Conservation (phyloP, 2,329 filamentous ascomycete species). For the Periglandula ipomoeae region DNA sequence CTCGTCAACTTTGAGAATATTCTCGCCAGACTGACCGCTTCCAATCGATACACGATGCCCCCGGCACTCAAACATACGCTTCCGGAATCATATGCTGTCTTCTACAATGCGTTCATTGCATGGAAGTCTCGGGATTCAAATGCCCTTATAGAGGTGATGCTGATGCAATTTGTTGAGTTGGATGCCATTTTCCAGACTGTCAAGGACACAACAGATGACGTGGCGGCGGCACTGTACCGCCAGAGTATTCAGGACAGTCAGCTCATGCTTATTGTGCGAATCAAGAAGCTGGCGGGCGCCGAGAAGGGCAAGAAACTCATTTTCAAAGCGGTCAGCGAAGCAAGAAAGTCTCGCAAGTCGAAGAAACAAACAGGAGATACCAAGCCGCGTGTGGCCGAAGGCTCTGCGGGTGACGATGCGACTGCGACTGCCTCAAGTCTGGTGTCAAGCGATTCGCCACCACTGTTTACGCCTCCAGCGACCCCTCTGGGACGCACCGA, state of each 20-base stretch:
- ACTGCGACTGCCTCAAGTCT: conserved; percentile 25
- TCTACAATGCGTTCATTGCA: conserved; percentile 69
- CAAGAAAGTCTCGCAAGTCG: conserved; percentile 52
- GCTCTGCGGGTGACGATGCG: conserved; percentile 27
- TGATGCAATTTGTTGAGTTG: conserved; percentile 77
- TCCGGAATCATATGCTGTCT: conserved; percentile 61
- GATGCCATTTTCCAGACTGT: conserved; percentile 79
- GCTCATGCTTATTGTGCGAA: conserved; percentile 66
- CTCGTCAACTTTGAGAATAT: conserved; percentile 71
- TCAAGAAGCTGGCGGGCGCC: conserved; percentile 66
- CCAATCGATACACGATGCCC: conserved; percentile 59
- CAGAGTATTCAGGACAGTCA: conserved; percentile 77
- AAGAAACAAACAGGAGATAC: conserved; percentile 62
- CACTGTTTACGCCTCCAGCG: conserved; percentile 40
- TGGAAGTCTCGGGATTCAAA: conserved; percentile 78
- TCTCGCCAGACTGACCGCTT: conserved; percentile 53
- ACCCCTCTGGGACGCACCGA: conserved; percentile 35
- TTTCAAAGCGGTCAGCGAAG: conserved; percentile 64
- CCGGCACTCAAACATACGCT: conserved; percentile 53
- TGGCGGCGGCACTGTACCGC: conserved; percentile 66
- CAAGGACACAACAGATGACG: conserved; percentile 65
- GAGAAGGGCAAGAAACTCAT: conserved; percentile 65
- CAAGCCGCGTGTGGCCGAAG: conserved; percentile 56
- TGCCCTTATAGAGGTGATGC: conserved; percentile 72
- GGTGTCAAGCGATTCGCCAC: conserved; percentile 35